Evolutionary conservation across 108 stramenopile genomes (phyloP).

Genomic region (Skeletonema grethae): DNA sequence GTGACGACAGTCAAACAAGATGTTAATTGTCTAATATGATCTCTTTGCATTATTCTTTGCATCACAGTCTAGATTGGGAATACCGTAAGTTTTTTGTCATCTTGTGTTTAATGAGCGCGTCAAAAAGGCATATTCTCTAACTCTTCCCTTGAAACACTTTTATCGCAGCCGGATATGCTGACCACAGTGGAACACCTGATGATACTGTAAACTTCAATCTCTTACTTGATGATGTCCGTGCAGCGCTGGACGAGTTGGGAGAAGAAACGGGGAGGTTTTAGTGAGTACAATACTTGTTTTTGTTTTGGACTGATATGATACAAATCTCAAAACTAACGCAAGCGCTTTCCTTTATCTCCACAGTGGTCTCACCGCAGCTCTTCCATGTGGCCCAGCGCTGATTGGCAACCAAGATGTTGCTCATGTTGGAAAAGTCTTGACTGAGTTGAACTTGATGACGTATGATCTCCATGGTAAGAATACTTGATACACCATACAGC

Average conservation of each 20-base stretch:
- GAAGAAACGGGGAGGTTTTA: slow-evolving; percentile 25
- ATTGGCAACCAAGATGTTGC: slow-evolving; percentile 46
- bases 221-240: slow-evolving; percentile 28
- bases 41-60: too few species aligned
- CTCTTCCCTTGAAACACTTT: background rate
- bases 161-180: background rate
- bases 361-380: slow-evolving; percentile 26
- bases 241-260: slow-evolving; percentile 22
- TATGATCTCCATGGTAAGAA: slow-evolving; percentile 40
- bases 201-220: slow-evolving; percentile 33
- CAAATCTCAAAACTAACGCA: slow-evolving; percentile 1
- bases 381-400: slow-evolving; percentile 34
- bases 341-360: background rate
- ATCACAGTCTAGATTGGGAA: too few species aligned
- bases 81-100: background rate
- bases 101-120: background rate
- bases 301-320: slow-evolving; percentile 4
- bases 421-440: slow-evolving; percentile 24
- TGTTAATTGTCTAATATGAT: too few species aligned
- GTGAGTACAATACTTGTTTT: background rate
- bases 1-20: too few species aligned
- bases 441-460: slow-evolving; percentile 42
- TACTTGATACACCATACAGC: too few species aligned
- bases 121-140: background rate
- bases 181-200: slow-evolving; percentile 24